Percentiles rank a stretch among this genome's conserved stretches.
Evolutionary conservation across 2,329 filamentous ascomycete species (phyloP).

Genomic region (Raffaelea arxii): DNA sequence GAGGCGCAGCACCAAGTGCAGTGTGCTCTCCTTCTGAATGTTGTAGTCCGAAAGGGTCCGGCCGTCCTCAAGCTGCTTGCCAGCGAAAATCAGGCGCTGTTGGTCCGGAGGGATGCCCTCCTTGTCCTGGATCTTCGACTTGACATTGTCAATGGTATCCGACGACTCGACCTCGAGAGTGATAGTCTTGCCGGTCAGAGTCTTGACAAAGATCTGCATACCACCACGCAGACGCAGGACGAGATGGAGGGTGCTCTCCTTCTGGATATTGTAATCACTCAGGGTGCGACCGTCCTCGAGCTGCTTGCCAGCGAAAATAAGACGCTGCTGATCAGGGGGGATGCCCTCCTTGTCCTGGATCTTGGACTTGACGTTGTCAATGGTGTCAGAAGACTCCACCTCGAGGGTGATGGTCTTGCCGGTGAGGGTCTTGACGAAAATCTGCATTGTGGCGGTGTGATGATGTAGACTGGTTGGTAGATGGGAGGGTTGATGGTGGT

Average conservation of each 20-base stretch:
- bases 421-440: slow-evolving; percentile 96
- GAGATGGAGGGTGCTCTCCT: slow-evolving; percentile 61
- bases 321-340: slow-evolving; percentile 79
- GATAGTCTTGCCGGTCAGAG: slow-evolving; percentile 88
- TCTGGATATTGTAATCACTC: slow-evolving; percentile 76
- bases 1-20: slow-evolving; percentile 78
- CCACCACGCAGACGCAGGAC: slow-evolving; percentile 62
- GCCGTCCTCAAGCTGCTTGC: slow-evolving; percentile 93
- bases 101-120: slow-evolving; percentile 94
- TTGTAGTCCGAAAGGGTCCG: slow-evolving; percentile 88
- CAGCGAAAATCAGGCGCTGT: slow-evolving; percentile 91
- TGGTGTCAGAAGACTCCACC: slow-evolving; percentile 79
- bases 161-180: slow-evolving; percentile 82
- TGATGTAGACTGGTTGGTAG: slow-evolving; percentile 19
- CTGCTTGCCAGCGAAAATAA: slow-evolving; percentile 64
- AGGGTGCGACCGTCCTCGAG: slow-evolving; percentile 50
- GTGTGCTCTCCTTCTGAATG: slow-evolving; percentile 86
- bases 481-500: slow-evolving; percentile 13
- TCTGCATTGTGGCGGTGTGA: slow-evolving; percentile 59
- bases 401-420: slow-evolving; percentile 82
- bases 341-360: slow-evolving; percentile 90
- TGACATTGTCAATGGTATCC: slow-evolving; percentile 93
- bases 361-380: slow-evolving; percentile 87
- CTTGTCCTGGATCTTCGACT: slow-evolving; percentile 96
- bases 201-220: slow-evolving; percentile 71